Conservation (phyloP, 306 rosid species). For the Acmispon strigosus region DNA sequence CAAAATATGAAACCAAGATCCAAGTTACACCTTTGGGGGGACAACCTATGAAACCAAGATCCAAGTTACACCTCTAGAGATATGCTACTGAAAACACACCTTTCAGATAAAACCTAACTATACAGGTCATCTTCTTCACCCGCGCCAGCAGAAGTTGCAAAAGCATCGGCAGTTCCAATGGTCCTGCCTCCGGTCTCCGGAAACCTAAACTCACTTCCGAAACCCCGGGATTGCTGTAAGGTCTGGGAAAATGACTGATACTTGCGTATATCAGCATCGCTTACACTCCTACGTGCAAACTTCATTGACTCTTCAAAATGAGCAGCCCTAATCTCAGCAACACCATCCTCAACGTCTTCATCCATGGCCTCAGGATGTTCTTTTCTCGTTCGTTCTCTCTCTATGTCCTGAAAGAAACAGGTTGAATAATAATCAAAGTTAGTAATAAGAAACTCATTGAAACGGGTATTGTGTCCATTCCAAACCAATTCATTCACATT, state of each 20-base stretch:
- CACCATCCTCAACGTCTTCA: slow-evolving; percentile 34
- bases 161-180: slow-evolving; percentile 27
- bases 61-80: background rate
- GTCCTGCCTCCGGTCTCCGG: slow-evolving; percentile 24
- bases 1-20: background rate
- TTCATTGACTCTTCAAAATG: slow-evolving; percentile 54
- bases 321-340: slow-evolving; percentile 40
- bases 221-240: slow-evolving; percentile 46
- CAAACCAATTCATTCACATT: background rate
- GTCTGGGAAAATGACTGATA: slow-evolving; percentile 51
- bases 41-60: background rate
- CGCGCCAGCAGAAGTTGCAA: slow-evolving; percentile 33
- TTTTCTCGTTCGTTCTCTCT: slow-evolving; percentile 29
- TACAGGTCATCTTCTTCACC: slow-evolving; percentile 43
- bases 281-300: slow-evolving; percentile 38
- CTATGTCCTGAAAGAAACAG: slow-evolving; percentile 28
- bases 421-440: background rate
- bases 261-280: slow-evolving; percentile 45
- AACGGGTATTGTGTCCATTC: background rate
- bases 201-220: slow-evolving; percentile 42
- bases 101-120: slow-evolving; percentile 15
- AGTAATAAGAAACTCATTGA: background rate
- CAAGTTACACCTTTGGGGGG: background rate
- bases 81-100: background rate
- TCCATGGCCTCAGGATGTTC: slow-evolving; percentile 47